Evolutionary conservation across 176 grass and related monocot species (phyloP), one percentile per base, ranked within the genome.

Genomic region (Avena eriantha): DNA sequence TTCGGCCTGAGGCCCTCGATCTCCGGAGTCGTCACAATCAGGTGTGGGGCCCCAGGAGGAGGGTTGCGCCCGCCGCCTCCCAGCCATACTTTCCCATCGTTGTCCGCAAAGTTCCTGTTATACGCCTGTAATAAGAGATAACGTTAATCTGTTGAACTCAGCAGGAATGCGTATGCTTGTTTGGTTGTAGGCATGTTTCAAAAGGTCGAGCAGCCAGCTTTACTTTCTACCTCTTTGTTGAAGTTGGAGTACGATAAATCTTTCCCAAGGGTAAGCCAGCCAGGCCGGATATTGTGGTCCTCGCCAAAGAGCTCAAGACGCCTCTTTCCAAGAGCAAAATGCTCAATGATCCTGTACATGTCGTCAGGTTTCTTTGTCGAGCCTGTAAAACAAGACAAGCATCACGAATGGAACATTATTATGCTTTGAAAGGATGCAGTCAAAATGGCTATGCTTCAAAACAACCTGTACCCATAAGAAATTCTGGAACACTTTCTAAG

Each of bases 291-390:
- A 24, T 98, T 98, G 84, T 98, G 94, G 82, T 98, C 96, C 86
- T 96, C 96, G 15, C 96, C 96, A 80, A 98, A 98, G 59, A 98
- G 90, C 53, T 98, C 96, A 80, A 98, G 90, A 13, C 94, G 83
- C 61, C 96, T 92, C 71, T 88, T 95, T 63, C 96, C 96, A 74
- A 98, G 92, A 84, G 96, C 93, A 86, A 98, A 98, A 92, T 96
- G 97, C 88, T 98, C 97, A 53, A 99, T 96, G 66, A 99, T 99
- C 74, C 89, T 92, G 69, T 99, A 99, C 94, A 98, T 96, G 53
- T 98, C 97, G 7, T 99, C 97, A 29, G 97, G 94, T 73, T 99
- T 99, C 74, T 96, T 99, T 39, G 97, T 96, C 80, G 90, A 99
- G 45, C 94, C 94, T 94, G 85, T 45, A 80, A 46, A 57, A 90